Evolutionary conservation across 805 yeast species (phyloP), one percentile per base, ranked within the genome.

Genomic region (Danielia oregonensis): DNA sequence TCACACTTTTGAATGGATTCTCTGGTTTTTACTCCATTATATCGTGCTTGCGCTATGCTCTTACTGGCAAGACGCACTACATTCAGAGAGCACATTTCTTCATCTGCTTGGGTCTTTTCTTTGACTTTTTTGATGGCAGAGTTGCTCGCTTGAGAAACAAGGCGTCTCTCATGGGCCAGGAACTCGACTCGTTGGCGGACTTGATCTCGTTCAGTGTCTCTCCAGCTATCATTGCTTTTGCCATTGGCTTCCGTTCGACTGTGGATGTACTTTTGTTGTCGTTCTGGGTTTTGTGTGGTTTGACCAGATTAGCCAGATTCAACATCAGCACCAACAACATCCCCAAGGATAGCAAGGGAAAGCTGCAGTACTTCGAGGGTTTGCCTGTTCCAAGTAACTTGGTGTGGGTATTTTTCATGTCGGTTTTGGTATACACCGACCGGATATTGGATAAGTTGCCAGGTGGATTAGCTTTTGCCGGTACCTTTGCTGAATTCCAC

Each of bases 91-190:
- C 97, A 2, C 89, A 88, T 64, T 79, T 83, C 46, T 87, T 85
- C 63, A 86, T 88, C 28, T 72, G 85, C n/a, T 68, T 91, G 47
- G 98, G 98, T 4, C 76, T 91, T 53, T 87, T 93, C 57, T 91
- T 91, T 59, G 98, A 91, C 61, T 88, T 93, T 58, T 85, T 93
- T 58, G 98, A 93, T 58, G 98, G 98, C 23, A 79, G 95, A 51
- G 98, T 91, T 6, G 98, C 98, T 4, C 76, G 98, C 54, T 74
- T 93, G 65, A 78, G 96, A 64, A 84, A 88, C 58, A 87, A 89
- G 65, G 77, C 95, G 2, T 82, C 94, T 9, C 72, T 93, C 36
- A 86, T 93, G 85, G 98, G 98, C 41, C 97, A 93, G 63, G 98
- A 93, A 65, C 76, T 93, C 52, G 98, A 93, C 57, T 89, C 97